phyloP scores from a whole-genome alignment of 164 flowering plant species.

The Vitis rotundifolia region DNA sequence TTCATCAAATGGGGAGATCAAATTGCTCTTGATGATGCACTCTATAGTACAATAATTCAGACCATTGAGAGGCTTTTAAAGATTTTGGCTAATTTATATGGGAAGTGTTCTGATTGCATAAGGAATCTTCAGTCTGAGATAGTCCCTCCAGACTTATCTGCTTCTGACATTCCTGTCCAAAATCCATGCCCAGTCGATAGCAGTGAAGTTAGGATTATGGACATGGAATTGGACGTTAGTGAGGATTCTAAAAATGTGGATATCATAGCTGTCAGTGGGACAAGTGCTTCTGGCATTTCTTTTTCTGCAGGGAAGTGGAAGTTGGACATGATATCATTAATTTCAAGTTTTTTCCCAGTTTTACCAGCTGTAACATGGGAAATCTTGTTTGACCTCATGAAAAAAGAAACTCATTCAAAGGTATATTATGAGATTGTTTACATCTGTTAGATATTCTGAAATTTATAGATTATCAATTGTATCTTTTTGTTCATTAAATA shows the following conservation, averaged over 20 bases:
- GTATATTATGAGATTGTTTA: constrained; percentile 27
- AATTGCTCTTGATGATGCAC: constrained; percentile 23
- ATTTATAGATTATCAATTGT: background rate
- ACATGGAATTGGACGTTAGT: constrained; percentile 77
- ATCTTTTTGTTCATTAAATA: background rate
- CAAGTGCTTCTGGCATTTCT: constrained; percentile 25
- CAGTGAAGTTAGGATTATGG: constrained; percentile 51
- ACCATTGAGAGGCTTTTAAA: constrained; percentile 60
- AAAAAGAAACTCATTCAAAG: constrained; percentile 57
- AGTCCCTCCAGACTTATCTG: constrained; percentile 21
- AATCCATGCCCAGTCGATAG: constrained; percentile 17
- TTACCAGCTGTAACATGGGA: constrained; percentile 69
- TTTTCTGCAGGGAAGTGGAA: constrained; percentile 51
- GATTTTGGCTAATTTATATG: constrained; percentile 51
- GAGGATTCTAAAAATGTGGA: constrained; percentile 53
- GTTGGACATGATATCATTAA: constrained; percentile 60
- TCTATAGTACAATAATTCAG: constrained; percentile 30
- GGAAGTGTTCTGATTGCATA: constrained; percentile 31
- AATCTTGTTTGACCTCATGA: constrained; percentile 56
- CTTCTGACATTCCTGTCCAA: constrained; percentile 23
- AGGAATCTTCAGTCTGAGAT: constrained; percentile 33
- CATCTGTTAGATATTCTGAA: background rate
- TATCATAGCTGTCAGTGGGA: constrained; percentile 35
- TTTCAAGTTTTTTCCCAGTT: constrained; percentile 65
- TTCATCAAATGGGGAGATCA: constrained; percentile 38